Evolutionary conservation across 495 filamentous ascomycete species (phyloP), one percentile per base, ranked within the genome.

Genomic region (Xylaria cubensis): DNA sequence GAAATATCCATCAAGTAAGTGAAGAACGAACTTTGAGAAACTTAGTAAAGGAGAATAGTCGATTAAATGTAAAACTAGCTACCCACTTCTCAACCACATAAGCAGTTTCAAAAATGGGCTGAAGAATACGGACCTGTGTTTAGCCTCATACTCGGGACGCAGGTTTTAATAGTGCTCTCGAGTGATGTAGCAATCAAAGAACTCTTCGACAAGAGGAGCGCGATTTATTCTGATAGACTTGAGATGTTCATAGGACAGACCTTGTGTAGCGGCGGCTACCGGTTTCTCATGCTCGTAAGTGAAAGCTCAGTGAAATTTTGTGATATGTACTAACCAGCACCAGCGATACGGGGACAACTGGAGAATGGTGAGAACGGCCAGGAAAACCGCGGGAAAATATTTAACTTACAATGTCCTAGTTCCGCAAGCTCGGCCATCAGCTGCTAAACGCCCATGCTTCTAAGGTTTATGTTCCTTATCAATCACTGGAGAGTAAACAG

Each of bases 111-210:
- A 29, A 56, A 56, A 56, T 56, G 51, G 51, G 51, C 51, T 56
- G 51, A 56, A 56, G 51, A 56, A 24, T 56, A 56, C 51, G 51
- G 51, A 26, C 51, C 51, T 10, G 51, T 56, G 51, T 56, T 56
- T 32, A 56, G 51, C 12, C 51, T 56, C 24, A 15, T 56, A 4
- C 51, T 56, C 7, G 51, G 51, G 5, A 56, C 51, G 21, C 51
- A 56, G 24, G 51, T 56, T 13, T 29, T 56, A 12, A 32, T 56
- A 56, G 51, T 56, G 24, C 51, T 56, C 51, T 56, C 51, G 51
- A 56, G 51, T 26, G 51, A 56, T 17, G 51, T 56, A 3, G 51
- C 51, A 12, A 56, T 56, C n/a, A 56, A 56, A 56, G 51, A 56
- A 24, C 51, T 56, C 24, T 17, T 56, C 51, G 51, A 56, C 15